phyloP scores from a whole-genome alignment of 306 rosid genomes.

The Lotus japonicus region DNA sequence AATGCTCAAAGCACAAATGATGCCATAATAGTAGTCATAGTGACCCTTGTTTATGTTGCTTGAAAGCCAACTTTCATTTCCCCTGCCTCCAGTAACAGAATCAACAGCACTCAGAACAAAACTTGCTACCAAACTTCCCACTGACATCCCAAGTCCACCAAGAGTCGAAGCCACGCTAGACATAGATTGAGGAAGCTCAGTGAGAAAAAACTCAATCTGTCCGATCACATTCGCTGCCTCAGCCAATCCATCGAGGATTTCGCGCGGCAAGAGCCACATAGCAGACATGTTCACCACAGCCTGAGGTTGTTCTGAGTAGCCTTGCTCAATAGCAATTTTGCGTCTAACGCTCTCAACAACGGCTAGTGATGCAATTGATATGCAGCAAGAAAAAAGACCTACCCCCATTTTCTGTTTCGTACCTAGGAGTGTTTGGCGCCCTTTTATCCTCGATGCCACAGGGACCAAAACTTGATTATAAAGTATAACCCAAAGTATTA shows the following conservation, averaged over 20 bases:
- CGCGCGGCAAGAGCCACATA: slow-evolving; percentile 19
- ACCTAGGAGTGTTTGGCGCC: not conserved
- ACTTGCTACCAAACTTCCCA: slow-evolving; percentile 19
- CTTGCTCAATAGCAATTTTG: slow-evolving; percentile 9
- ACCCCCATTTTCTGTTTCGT: slow-evolving; percentile 17
- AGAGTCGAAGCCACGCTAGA: slow-evolving; percentile 18
- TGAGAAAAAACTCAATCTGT: slow-evolving; percentile 14
- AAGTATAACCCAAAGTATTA: slow-evolving; percentile 10
- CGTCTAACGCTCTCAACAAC: slow-evolving; percentile 18
- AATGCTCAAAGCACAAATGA: slow-evolving; percentile 13
- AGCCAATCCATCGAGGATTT: slow-evolving; percentile 11
- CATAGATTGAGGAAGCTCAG: slow-evolving; percentile 21
- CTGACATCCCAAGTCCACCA: slow-evolving; percentile 5
- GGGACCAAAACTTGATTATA: slow-evolving; percentile 21
- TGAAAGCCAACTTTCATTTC: slow-evolving; percentile 22
- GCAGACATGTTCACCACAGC: slow-evolving; percentile 30
- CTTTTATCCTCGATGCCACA: not conserved
- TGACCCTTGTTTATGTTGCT: slow-evolving; percentile 35
- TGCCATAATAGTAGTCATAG: slow-evolving; percentile 16
- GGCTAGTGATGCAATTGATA: slow-evolving; percentile 11
- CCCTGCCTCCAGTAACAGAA: slow-evolving; percentile 2
- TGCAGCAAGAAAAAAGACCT: not conserved
- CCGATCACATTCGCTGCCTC: not conserved
- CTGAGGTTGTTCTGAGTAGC: slow-evolving; percentile 13
- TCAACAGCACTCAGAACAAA: slow-evolving; percentile 18